Conservation (phyloP, 2,329 filamentous ascomycete genomes). For the Cladosporium sphaerospermum region DNA sequence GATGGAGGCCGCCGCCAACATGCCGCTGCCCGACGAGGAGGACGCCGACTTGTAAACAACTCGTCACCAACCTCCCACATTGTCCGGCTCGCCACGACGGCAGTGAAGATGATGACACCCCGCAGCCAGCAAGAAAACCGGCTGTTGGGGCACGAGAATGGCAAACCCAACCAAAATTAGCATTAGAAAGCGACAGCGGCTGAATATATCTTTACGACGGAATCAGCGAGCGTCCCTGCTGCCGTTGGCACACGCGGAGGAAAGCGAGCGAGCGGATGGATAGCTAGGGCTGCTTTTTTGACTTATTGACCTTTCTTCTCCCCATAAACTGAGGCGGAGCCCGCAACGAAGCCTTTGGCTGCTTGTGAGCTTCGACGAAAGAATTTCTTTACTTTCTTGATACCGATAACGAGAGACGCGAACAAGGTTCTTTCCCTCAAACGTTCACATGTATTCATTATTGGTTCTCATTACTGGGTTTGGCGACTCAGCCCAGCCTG, state of each 20-base stretch:
- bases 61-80: conserved; percentile 1
- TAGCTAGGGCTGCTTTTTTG: conserved; percentile 11
- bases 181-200: conserved; percentile 12
- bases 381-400: conserved; percentile 10
- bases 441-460: background rate
- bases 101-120: background rate
- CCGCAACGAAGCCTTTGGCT: background rate
- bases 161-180: conserved; percentile 10
- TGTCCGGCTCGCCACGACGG: too few relatives aligned
- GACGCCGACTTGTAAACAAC: conserved; percentile 56
- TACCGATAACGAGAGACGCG: conserved; percentile 7
- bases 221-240: conserved; percentile 11
- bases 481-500: too few relatives aligned
- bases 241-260: conserved; percentile 3
- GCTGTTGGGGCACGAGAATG: conserved; percentile 6
- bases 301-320: background rate
- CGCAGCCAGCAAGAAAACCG: conserved; percentile 1
- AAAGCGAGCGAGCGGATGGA: conserved; percentile 11
- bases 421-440: background rate
- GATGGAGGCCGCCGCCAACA: conserved; percentile 71
- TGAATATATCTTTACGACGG: conserved; percentile 9
- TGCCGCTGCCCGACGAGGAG: conserved; percentile 92
- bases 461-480: background rate
- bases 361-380: background rate
- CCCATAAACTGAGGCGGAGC: conserved; percentile 7